Evolutionary conservation across 2,329 filamentous ascomycete species (phyloP), one percentile per base, ranked within the genome.

Genomic region (Pestalotiopsis sp.): DNA sequence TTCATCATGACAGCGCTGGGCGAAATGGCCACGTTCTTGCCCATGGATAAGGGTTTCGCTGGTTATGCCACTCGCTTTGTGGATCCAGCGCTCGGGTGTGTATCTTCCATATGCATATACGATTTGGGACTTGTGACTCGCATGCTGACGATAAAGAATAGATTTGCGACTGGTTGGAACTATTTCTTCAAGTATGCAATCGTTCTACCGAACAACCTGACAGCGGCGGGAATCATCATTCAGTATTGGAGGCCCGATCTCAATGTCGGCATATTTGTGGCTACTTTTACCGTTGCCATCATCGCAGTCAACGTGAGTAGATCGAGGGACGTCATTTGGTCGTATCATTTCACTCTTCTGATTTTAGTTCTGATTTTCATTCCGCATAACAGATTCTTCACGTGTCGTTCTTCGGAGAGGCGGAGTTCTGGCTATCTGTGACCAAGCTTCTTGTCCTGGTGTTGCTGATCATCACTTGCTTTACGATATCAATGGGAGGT

Each of bases 341-440:
- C 20, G 20, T 23, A 23, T 23, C 20, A 23, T 23, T 23, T 23
- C 20, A 23, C 20, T 23, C 20, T 23, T 23, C 20, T 23, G 20
- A 23, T 23, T 23, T 23, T 23, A 23, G 20, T 23, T 23, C 20
- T 23, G 20, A 23, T 23, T 23, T 23, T 23, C 20, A 23, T 23
- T 23, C 20, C 20, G 20, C 20, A 59, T 12, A 25, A 59, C 11
- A 59, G 57, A 27, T 62, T 39, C n/a, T 62, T 20, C 60, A 36
- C 0, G 83, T 85, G 0, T 74, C 76, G 4, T 79, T 77, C 67
- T 85, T 80, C 67, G 83, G 83, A 25, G 79, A 82, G 58, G 76
- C 81, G 3, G 83, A 85, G 71, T 85, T 85, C 69, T 84, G 81
- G 74, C 75, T 84, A 36, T 80, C 83, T 0, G 77, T 78, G 68